Base-by-base conservation (phyloP, 495 filamentous ascomycete genomes). In the Usnea hakonensis region DNA sequence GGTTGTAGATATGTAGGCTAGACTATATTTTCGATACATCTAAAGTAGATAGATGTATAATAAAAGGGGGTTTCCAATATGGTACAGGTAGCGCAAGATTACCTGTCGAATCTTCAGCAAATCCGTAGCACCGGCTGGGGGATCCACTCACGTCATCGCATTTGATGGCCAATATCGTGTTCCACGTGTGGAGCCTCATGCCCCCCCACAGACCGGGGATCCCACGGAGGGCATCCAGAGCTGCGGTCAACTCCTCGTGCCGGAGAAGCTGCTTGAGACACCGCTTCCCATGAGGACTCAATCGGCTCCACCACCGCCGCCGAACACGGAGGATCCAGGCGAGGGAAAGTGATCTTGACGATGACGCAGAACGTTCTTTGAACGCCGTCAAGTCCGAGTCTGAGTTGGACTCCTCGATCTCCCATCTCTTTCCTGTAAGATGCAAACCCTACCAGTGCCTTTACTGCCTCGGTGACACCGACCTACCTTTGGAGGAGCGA, bases 341-440 rank as follows among this genome's bases (percentile, higher is more conserved):
- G 38, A 40, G 38, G 38, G 11, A 40, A 40, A 14, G 11, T 40
- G 38, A 16, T 40, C 38, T 40, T 40, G 38, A 40, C 17, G 38
- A 40, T 40, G 38, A 40, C 38, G 38, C 13, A 40, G 38, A 40
- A 40, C 38, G 38, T 14, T 14, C 38, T 14, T 40, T 40, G 38
- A 40, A 40, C 13, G 38, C 38, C 7, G 38, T 40, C 40, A 43
- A 40, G 38, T 36, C 35, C 35, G 35, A 36, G 35, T 36, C 35
- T 36, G 35, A 36, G 35, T 36, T 11, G 35, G 35, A 36, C 11
- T 36, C 35, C 35, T 36, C 35, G 35, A 36, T 36, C 66, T 66
- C 0, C 65, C 71, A 19, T 71, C 68, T 19, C 63, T 72, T 19
- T 61, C 73, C 50, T 23, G 0, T 10, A 1, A 53, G 50, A 23